Evolutionary conservation across 2,329 filamentous ascomycete genomes (phyloP).

Genomic region (Fusarium sp.): DNA sequence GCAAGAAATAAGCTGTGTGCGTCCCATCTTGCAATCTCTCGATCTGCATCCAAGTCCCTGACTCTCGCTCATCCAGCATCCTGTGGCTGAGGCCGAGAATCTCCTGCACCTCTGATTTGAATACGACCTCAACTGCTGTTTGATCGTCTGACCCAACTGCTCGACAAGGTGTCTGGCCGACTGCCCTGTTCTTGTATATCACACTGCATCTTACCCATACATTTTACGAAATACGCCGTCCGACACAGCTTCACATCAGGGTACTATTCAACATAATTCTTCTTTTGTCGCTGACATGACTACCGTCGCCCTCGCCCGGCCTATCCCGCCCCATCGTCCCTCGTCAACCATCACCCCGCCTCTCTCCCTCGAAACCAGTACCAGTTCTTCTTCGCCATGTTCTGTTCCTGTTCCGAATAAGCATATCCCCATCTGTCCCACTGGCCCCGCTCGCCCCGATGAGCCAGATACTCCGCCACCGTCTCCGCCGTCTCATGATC

Average conservation of each 20-base stretch:
- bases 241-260: constrained; percentile 18
- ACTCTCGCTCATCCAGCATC: constrained; percentile 28
- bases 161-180: constrained; percentile 22
- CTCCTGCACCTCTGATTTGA: constrained; percentile 21
- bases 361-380: constrained; percentile 52
- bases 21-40: constrained; percentile 27
- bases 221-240: constrained; percentile 9
- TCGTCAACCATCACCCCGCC: constrained; percentile 58
- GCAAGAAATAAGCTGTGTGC: constrained; percentile 38
- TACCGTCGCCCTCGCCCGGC: constrained; percentile 65
- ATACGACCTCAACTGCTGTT: constrained; percentile 22
- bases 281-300: constrained; percentile 56
- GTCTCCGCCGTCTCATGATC: constrained; percentile 73
- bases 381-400: constrained; percentile 42
- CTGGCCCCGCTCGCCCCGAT: constrained; percentile 72
- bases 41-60: constrained; percentile 23
- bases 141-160: constrained; percentile 18
- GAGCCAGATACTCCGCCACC: constrained; percentile 72
- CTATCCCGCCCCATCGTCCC: constrained; percentile 59
- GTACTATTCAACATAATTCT: constrained; percentile 14
- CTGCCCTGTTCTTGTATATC: constrained; percentile 25
- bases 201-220: constrained; percentile 25
- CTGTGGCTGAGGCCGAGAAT: constrained; percentile 27
- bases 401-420: constrained; percentile 80
- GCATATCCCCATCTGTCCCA: constrained; percentile 89